phyloP scores from a whole-genome alignment of 1,284 basidiomycete genomes.

The Thelephora terrestris region DNA sequence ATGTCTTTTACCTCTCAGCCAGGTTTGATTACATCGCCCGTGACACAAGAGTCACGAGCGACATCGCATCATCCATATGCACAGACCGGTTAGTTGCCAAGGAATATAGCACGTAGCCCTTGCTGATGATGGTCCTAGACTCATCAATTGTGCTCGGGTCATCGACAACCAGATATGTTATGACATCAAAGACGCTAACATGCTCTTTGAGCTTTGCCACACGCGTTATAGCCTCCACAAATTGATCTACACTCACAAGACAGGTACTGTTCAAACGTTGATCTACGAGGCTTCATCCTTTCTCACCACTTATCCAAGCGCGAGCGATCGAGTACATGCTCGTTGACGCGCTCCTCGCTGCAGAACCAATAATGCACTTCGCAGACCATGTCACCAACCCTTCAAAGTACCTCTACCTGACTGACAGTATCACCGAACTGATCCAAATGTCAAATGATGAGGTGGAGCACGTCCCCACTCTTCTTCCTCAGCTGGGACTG shows the following conservation, averaged over 20 bases:
- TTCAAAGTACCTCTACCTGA: conserved; percentile 48
- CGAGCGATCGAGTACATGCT: conserved; percentile 75
- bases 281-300: not conserved
- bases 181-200: conserved; percentile 68
- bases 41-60: conserved; percentile 44
- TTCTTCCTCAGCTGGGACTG: not conserved
- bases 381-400: conserved; percentile 47
- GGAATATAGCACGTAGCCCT: not conserved
- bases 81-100: not conserved
- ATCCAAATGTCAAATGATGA: conserved; percentile 45
- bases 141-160: conserved; percentile 64
- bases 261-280: conserved; percentile 33
- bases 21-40: conserved; percentile 74
- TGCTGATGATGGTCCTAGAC: conserved; percentile 24
- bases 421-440: conserved; percentile 49
- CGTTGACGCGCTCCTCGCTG: conserved; percentile 56
- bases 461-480: conserved; percentile 22
- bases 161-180: conserved; percentile 67
- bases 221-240: conserved; percentile 70
- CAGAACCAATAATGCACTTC: conserved; percentile 53
- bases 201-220: conserved; percentile 61
- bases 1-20: not conserved
- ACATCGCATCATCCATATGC: not conserved
- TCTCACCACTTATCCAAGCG: conserved; percentile 29
- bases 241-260: conserved; percentile 68